Evolutionary conservation across 768 basidiomycete species (phyloP), one percentile per base, ranked within the genome.

Genomic region (Melanogaster broomeanus): DNA sequence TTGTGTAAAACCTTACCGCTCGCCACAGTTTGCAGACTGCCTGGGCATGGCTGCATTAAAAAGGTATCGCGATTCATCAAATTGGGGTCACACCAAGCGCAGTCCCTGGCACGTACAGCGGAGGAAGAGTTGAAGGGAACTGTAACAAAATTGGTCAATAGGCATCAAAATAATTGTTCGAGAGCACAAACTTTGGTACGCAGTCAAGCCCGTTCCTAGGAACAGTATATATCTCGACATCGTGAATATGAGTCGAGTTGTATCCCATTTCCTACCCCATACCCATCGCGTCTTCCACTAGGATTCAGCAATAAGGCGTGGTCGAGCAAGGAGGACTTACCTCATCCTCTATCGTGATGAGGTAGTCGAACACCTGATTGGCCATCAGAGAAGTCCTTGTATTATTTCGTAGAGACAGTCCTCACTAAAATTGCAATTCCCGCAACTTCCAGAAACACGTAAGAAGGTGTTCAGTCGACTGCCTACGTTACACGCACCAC

Each of bases 191-290:
- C 61, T 35, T n/a, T n/a, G 35, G 37, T 59, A 59, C 25, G 33
- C 45, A 24, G 53, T 49, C 41, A 65, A 25, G 6, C 18, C 53
- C 33, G 18, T 10, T 6, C 56, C 60, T 4, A 37, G 30, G 24
- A 59, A 62, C 6, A 63, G 60, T 10, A 65, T 19, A 46, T 65
- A 63, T 25, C 60, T 62, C 7, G 61, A 64, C 16, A 45, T 18
- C 11, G 34, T 51, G 21, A 65, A 63, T 27, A 59, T 8, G 28
- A 48, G 8, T 22, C 59, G 56, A 1, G 56, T 59, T 12, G 4
- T 18, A 25, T 52, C 51, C 60, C 61, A 63, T 18, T 13, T 30
- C 15, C 56, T 50, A 3, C 43, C 43, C 61, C 60, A 64, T 3
- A 64, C 47, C 53, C 53, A 63, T n/a, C 33, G 48, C 21, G 21